Evolutionary conservation across 2,329 filamentous ascomycete species (phyloP).

Genomic region (Exophiala phaeomuriformis): DNA sequence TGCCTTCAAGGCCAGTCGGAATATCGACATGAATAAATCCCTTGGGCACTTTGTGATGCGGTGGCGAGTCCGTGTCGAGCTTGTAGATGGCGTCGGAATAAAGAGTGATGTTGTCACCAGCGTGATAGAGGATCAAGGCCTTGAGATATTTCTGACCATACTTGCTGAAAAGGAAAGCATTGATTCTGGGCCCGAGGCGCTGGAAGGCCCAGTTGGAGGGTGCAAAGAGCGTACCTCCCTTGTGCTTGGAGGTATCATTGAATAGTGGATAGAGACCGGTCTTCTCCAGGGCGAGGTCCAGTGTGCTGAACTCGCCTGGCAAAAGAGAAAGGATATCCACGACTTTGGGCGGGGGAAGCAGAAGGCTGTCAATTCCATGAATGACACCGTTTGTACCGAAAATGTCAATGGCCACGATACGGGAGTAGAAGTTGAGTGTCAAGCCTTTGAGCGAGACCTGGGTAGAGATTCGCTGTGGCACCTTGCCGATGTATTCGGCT

Average conservation of each 20-base stretch:
- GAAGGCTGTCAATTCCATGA: conserved; percentile 65
- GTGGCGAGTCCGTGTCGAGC: conserved; percentile 30
- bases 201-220: conserved; percentile 75
- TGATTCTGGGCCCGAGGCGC: conserved; percentile 63
- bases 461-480: conserved; percentile 65
- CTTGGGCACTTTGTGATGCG: conserved; percentile 31
- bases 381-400: conserved; percentile 57
- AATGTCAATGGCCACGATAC: conserved; percentile 62
- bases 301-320: conserved; percentile 68
- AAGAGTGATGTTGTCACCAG: conserved; percentile 64
- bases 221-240: conserved; percentile 70
- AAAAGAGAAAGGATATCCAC: conserved; percentile 57
- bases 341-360: conserved; percentile 66
- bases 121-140: conserved; percentile 71
- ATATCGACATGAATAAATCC: conserved; percentile 56
- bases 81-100: conserved; percentile 79
- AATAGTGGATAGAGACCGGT: conserved; percentile 61
- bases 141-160: conserved; percentile 67
- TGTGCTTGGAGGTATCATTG: conserved; percentile 47
- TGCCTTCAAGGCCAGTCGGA: conserved; percentile 61
- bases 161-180: conserved; percentile 77
- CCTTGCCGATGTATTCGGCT: conserved; percentile 52
- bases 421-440: conserved; percentile 69
- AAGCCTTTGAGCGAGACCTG: conserved; percentile 58
- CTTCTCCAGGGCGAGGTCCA: conserved; percentile 65